Conservation (phyloP, 805 yeast species). For the Candida quercuum region DNA sequence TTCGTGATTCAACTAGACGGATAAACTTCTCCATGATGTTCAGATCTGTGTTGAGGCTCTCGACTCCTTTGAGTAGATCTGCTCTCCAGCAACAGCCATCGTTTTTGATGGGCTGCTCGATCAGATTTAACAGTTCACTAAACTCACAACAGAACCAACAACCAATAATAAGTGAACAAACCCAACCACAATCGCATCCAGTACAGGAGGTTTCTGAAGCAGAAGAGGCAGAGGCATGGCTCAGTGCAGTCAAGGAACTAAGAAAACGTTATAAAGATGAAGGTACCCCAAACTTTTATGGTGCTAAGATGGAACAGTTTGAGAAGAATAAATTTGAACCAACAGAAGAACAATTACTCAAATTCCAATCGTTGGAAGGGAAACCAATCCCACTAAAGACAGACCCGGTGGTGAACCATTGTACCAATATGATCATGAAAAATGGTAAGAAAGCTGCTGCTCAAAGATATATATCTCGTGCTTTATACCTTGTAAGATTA, state of each 20-base stretch:
- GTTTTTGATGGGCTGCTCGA: neutral
- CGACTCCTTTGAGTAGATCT: neutral
- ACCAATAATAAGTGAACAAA: conserved; percentile 1
- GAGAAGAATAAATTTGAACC: conserved; percentile 43
- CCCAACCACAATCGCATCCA: conserved; percentile 2
- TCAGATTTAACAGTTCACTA: conserved; percentile 11
- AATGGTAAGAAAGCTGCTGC: conserved; percentile 86
- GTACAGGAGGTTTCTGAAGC: conserved; percentile 5
- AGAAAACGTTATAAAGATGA: conserved; percentile 28
- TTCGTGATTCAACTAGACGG: neutral
- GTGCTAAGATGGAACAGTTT: conserved; percentile 21
- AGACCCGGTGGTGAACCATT: conserved; percentile 71
- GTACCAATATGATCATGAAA: conserved; percentile 86
- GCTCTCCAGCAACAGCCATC: neutral
- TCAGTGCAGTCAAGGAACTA: conserved; percentile 33
- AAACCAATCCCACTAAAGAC: conserved; percentile 53
- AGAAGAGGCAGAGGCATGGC: conserved; percentile 38
- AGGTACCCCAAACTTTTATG: conserved; percentile 26
- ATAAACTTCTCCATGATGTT: no score
- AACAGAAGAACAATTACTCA: conserved; percentile 55
- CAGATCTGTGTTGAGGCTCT: conserved; percentile 8
- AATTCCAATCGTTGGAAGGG: conserved; percentile 44
- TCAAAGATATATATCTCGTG: conserved; percentile 63
- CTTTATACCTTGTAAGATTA: conserved; percentile 73
- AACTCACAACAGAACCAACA: conserved; percentile 1